phyloP scores from a whole-genome alignment of 208 protist species.

The Leishmania braziliensis region DNA sequence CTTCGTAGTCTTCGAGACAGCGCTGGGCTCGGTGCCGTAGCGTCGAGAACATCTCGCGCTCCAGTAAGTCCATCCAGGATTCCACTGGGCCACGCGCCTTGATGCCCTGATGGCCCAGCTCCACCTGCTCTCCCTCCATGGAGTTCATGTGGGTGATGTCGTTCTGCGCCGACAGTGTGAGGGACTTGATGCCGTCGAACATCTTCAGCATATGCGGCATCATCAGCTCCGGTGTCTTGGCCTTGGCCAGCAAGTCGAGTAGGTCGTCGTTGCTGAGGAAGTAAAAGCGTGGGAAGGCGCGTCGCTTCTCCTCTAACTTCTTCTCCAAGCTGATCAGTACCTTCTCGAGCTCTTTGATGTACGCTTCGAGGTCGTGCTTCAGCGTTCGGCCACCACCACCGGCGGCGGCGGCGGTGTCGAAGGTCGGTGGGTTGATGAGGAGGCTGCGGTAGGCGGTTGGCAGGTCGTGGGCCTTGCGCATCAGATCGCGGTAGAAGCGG shows the following conservation, averaged over 20 bases:
- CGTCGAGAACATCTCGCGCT: slow-evolving; percentile 94
- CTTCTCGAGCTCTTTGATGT: slow-evolving; percentile 94
- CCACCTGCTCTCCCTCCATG: slow-evolving; percentile 91
- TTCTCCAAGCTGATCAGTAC: slow-evolving; percentile 94
- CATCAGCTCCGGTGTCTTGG: slow-evolving; percentile 96
- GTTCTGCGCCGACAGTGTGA: slow-evolving; percentile 77
- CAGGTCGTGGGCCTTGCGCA: slow-evolving; percentile 93
- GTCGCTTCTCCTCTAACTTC: slow-evolving; percentile 97
- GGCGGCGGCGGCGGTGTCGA: slow-evolving; percentile 53
- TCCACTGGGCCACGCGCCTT: slow-evolving; percentile 96
- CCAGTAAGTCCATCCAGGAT: slow-evolving; percentile 95
- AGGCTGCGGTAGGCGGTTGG: slow-evolving; percentile 90
- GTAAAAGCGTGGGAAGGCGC: slow-evolving; percentile 97
- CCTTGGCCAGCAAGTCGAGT: slow-evolving; percentile 98
- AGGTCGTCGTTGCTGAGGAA: slow-evolving; percentile 97
- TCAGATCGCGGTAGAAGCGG: slow-evolving; percentile 94
- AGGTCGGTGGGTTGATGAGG: slow-evolving; percentile 82
- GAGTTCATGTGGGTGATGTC: slow-evolving; percentile 93
- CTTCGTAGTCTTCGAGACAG: slow-evolving; percentile 90
- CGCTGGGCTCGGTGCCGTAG: slow-evolving; percentile 88
- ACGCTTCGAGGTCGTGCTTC: slow-evolving; percentile 81
- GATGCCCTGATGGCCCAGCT: slow-evolving; percentile 92
- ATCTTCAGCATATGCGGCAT: slow-evolving; percentile 98
- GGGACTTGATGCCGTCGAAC: slow-evolving; percentile 96
- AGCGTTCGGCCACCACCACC: slow-evolving; percentile 58